These are phyloP conservation scores for Sungouiella blattae DNA, from an alignment of 805 yeast species.

Conservation along the genomic window DNA sequence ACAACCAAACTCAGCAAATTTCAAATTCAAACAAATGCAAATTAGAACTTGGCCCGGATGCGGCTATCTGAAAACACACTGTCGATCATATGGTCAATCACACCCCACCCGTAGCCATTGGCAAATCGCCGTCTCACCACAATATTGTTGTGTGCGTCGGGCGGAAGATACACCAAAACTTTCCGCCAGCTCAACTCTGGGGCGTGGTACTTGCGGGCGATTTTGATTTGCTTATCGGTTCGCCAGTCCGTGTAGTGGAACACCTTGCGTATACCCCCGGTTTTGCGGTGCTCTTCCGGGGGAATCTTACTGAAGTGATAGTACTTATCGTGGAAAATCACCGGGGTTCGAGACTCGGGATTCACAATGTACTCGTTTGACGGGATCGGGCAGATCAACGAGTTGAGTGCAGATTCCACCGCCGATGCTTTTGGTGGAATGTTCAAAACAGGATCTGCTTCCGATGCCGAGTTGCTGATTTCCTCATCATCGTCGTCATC, in stretches of 20 bases:
- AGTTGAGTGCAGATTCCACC: constrained; percentile 38
- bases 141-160: constrained; percentile 46
- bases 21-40: too few relatives aligned
- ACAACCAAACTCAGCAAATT: too few relatives aligned
- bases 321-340: constrained; percentile 41
- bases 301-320: constrained; percentile 33
- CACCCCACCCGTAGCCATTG: constrained; percentile 48
- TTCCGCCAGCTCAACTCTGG: constrained; percentile 41
- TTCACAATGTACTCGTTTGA: constrained; percentile 27
- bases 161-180: constrained; percentile 40
- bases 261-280: constrained; percentile 13
- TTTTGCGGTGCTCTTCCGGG: constrained; percentile 14
- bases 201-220: constrained; percentile 40
- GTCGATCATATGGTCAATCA: constrained; percentile 37
- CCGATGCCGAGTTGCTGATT: constrained; percentile 1
- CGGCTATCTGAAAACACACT: constrained; percentile 18
- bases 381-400: constrained; percentile 40
- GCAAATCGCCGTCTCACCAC: constrained; percentile 41
- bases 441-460: constrained; percentile 16
- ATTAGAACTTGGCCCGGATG: constrained; percentile 9
- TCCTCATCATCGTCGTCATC: constrained; percentile 1
- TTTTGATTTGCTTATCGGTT: constrained; percentile 35
- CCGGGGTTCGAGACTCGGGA: constrained; percentile 32
- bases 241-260: constrained; percentile 33
- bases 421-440: constrained; percentile 47